A percentile compares a stretch with the other conserved stretches of the same genome.
These are phyloP conservation scores for Apiospora hydei DNA, from an alignment of 2,329 filamentous ascomycete species.

Conservation along the genomic window DNA sequence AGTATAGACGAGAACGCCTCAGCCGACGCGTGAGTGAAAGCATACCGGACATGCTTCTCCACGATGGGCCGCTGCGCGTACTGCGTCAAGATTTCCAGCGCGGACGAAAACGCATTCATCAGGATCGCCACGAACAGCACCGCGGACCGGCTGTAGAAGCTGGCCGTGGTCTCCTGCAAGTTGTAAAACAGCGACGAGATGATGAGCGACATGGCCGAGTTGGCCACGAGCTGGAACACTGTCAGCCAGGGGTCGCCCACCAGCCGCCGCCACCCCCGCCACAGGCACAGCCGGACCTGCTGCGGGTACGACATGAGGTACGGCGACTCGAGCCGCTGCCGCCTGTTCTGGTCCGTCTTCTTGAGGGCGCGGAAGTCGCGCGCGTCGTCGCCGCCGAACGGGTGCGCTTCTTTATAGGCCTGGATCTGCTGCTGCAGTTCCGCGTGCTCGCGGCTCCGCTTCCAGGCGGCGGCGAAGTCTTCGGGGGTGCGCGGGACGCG, in stretches of 20 bases:
- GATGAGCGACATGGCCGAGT: conserved; percentile 65
- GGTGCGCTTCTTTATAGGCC: conserved; percentile 55
- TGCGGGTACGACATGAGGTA: conserved; percentile 60
- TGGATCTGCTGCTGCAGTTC: conserved; percentile 56
- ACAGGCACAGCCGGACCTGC: conserved; percentile 40
- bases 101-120: conserved; percentile 64
- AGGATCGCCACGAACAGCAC: conserved; percentile 67
- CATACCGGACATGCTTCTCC: conserved; percentile 53
- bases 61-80: conserved; percentile 55
- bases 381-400: conserved; percentile 48
- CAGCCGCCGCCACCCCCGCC: conserved; percentile 53
- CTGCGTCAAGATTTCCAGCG: conserved; percentile 59
- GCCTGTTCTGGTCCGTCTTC: conserved; percentile 58
- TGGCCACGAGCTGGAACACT: conserved; percentile 54
- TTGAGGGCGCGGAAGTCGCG: conserved; percentile 55
- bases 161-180: conserved; percentile 54
- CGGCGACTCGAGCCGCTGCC: conserved; percentile 60
- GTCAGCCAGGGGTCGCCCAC: conserved; percentile 61
- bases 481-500: conserved; percentile 72
- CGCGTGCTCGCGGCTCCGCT: conserved; percentile 51
- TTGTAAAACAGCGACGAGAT: conserved; percentile 68
- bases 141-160: conserved; percentile 62
- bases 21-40: conserved; percentile 36
- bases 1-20: conserved; percentile 32
- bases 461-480: conserved; percentile 66